Evolutionary conservation across 1,284 basidiomycete genomes (phyloP).

Genomic region (Vanrija humicola): DNA sequence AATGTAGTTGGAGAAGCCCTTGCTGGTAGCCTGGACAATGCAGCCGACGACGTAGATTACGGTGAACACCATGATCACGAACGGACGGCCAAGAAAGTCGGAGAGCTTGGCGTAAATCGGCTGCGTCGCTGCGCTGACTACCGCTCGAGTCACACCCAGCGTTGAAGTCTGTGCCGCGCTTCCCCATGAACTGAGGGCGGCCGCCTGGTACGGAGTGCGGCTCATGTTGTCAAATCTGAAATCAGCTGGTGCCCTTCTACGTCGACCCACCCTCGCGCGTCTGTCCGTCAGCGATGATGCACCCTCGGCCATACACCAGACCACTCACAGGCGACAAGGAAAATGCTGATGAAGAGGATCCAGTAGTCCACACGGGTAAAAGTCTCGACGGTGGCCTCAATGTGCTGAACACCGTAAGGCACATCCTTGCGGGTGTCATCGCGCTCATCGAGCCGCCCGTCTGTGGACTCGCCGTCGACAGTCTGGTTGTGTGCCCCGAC

Average conservation of each 20-base stretch:
- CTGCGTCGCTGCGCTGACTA: slow-evolving; percentile 58
- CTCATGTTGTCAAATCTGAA: no score
- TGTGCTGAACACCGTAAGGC: slow-evolving; percentile 37
- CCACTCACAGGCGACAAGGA: no score
- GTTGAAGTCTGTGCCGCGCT: no score
- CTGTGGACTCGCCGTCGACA: no score
- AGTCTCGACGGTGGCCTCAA: no score
- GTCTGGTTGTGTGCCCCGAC: no score
- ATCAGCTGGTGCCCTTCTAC: not conserved
- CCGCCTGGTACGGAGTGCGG: no score
- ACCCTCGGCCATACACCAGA: not conserved
- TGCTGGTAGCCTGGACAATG: slow-evolving; percentile 42
- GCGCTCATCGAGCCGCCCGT: no score
- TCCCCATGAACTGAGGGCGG: no score
- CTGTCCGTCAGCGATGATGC: not conserved
- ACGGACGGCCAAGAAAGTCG: slow-evolving; percentile 42
- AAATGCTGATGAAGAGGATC: no score
- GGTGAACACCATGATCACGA: slow-evolving; percentile 47
- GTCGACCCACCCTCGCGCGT: not conserved
- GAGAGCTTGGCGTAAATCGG: slow-evolving; percentile 68
- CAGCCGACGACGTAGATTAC: slow-evolving; percentile 43
- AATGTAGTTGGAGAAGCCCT: slow-evolving; percentile 35
- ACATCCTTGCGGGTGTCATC: no score
- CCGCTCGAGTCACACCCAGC: slow-evolving; percentile 20
- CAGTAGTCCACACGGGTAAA: no score